Percentiles rank a stretch among this genome's conserved stretches.
Evolutionary conservation across 208 protist genomes (phyloP).

Genomic region (Naegleria lovaniensis): DNA sequence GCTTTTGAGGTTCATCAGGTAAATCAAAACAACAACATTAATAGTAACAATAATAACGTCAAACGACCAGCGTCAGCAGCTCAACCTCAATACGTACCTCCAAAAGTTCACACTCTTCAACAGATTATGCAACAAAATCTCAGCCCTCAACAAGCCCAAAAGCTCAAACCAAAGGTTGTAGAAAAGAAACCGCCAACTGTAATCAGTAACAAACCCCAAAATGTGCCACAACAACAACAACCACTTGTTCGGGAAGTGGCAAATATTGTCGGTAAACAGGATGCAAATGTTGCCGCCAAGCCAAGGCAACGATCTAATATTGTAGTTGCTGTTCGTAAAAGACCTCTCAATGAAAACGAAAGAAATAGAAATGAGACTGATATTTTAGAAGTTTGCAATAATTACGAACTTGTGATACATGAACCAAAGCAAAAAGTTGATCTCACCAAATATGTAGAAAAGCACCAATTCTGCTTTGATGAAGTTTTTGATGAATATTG

Average conservation of each 20-base stretch:
- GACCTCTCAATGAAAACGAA: slow-evolving; percentile 63
- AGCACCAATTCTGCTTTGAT: slow-evolving; percentile 91
- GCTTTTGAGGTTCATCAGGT: slow-evolving; percentile 7
- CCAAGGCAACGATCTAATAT: neutral
- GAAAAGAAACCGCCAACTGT: neutral
- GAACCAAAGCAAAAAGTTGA: slow-evolving; percentile 89
- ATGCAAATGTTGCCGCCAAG: neutral
- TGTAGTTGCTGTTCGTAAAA: slow-evolving; percentile 61
- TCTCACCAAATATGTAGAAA: slow-evolving; percentile 87
- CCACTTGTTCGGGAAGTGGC: neutral
- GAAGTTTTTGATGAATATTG: slow-evolving; percentile 78
- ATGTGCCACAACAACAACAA: neutral
- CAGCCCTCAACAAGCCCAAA: neutral
- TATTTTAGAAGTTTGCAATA: slow-evolving; percentile 67
- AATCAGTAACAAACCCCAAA: neutral
- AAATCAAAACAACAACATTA: neutral
- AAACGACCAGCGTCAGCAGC: neutral
- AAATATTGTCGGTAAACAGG: neutral
- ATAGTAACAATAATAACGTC: neutral
- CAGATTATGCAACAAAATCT: neutral
- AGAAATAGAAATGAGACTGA: slow-evolving; percentile 49
- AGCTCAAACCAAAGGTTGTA: neutral
- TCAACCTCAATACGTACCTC: neutral
- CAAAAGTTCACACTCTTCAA: neutral
- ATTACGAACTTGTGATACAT: slow-evolving; percentile 64